A percentile compares a stretch with the other conserved stretches of the same genome.
Evolutionary conservation across 139 green algal genomes (phyloP).

Genomic region (Chlorella sp.): DNA sequence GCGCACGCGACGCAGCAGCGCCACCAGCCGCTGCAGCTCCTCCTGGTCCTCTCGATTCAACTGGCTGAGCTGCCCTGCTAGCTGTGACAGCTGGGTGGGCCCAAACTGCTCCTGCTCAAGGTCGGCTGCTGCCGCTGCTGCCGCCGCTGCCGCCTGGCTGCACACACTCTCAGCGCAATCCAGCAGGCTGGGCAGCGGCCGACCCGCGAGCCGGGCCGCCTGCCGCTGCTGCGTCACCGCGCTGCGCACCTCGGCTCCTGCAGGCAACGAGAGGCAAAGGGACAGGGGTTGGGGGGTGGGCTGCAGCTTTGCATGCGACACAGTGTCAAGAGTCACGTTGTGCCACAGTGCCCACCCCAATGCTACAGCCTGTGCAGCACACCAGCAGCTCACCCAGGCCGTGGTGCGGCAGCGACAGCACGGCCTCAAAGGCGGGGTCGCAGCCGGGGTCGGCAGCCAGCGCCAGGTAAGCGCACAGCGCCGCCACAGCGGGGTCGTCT

Average conservation of each 20-base stretch:
- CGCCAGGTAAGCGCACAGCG: slow-evolving; percentile 4
- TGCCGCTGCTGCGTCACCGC: not conserved
- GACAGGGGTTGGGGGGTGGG: not conserved
- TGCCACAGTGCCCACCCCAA: too few species aligned
- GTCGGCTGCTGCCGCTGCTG: not conserved
- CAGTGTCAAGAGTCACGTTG: too few species aligned
- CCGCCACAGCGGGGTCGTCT: not conserved
- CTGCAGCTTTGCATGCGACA: too few species aligned
- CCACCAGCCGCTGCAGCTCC: slow-evolving; percentile 5
- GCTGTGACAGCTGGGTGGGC: not conserved
- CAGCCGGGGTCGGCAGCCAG: not conserved
- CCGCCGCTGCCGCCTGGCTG: not conserved
- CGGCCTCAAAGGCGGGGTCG: slow-evolving; percentile 11
- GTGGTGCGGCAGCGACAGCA: slow-evolving; percentile 7
- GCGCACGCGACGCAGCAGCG: not conserved
- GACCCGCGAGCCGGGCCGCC: not conserved
- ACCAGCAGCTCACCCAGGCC: not conserved
- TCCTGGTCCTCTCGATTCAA: not conserved
- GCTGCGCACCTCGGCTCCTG: slow-evolving; percentile 11
- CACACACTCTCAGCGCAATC: slow-evolving; percentile 15
- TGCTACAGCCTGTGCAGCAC: too few species aligned
- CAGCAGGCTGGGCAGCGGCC: not conserved
- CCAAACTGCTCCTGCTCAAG: not conserved
- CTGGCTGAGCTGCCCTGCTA: not conserved
- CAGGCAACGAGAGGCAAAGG: not conserved